phyloP scores from a whole-genome alignment of 805 yeast species.

The Lachancea kluyveri region DNA sequence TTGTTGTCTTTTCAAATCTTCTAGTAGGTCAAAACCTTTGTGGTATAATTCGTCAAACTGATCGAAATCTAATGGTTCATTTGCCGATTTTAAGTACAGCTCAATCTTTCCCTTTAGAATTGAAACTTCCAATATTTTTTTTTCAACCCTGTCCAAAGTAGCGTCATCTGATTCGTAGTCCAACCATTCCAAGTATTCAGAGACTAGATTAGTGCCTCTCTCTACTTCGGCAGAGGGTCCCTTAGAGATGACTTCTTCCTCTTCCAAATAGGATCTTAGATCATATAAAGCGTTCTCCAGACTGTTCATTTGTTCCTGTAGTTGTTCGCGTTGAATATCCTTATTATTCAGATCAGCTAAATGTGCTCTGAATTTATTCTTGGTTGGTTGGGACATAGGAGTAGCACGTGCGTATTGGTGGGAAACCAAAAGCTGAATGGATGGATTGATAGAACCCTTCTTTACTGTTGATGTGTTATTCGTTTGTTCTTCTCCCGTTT shows the following conservation, averaged over 20 bases:
- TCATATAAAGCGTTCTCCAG: conserved; percentile 72
- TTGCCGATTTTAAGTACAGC: conserved; percentile 35
- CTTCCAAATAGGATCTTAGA: conserved; percentile 54
- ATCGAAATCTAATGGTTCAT: conserved; percentile 40
- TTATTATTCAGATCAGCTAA: conserved; percentile 45
- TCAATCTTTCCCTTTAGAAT: conserved; percentile 30
- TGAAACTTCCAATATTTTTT: conserved; percentile 25
- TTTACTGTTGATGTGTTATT: conserved; percentile 10
- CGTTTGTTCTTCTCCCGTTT: conserved; percentile 16
- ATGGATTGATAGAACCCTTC: conserved; percentile 11
- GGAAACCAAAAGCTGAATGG: no score
- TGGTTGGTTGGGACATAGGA: conserved; percentile 44
- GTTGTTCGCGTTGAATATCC: conserved; percentile 48
- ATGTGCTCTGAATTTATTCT: conserved; percentile 39
- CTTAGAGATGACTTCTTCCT: conserved; percentile 39
- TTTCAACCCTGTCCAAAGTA: conserved; percentile 32
- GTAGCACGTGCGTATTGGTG: no score
- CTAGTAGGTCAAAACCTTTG: conserved; percentile 37
- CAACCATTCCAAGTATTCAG: conserved; percentile 65
- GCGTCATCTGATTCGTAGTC: conserved; percentile 62
- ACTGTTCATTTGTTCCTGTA: conserved; percentile 56
- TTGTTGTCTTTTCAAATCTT: conserved; percentile 39
- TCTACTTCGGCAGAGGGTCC: conserved; percentile 38
- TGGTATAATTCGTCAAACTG: conserved; percentile 40
- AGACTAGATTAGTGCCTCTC: conserved; percentile 33